Conservation (phyloP, 2,329 filamentous ascomycete genomes). For the Knufia petricola region DNA sequence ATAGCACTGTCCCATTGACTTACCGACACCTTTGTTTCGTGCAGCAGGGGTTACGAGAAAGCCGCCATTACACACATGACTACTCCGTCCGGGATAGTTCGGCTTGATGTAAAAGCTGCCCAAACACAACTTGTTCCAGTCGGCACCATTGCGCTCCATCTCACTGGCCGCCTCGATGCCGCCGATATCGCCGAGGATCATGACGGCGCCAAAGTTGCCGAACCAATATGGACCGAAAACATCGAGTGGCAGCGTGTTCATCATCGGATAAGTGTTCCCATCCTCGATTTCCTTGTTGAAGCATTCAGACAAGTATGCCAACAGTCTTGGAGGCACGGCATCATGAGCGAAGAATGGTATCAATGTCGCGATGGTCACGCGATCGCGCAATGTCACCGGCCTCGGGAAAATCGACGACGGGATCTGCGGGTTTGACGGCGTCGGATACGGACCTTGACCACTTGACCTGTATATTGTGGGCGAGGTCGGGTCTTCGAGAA, state of each 20-base stretch:
- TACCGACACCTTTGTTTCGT: slow-evolving; percentile 63
- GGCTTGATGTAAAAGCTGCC: slow-evolving; percentile 93
- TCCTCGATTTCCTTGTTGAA: slow-evolving; percentile 85
- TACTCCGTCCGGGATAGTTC: slow-evolving; percentile 83
- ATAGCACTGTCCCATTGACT: slow-evolving; percentile 67
- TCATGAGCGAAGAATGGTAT: slow-evolving; percentile 70
- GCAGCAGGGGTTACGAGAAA: slow-evolving; percentile 66
- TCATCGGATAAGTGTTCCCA: slow-evolving; percentile 86
- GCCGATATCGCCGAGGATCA: slow-evolving; percentile 69
- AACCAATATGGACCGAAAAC: slow-evolving; percentile 82
- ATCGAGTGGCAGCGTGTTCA: slow-evolving; percentile 62
- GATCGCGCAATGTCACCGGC: slow-evolving; percentile 73
- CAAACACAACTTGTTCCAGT: slow-evolving; percentile 73
- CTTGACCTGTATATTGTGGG: slow-evolving; percentile 62
- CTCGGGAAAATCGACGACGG: slow-evolving; percentile 61
- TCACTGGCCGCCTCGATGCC: slow-evolving; percentile 45
- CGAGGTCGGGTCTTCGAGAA: slow-evolving; percentile 65
- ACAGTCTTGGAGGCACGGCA: slow-evolving; percentile 64
- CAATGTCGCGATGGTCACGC: slow-evolving; percentile 72
- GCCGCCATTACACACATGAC: slow-evolving; percentile 72
- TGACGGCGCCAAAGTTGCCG: slow-evolving; percentile 77
- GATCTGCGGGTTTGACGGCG: slow-evolving; percentile 51
- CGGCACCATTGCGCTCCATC: slow-evolving; percentile 46
- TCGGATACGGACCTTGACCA: slow-evolving; percentile 56
- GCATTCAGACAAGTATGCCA: slow-evolving; percentile 71